Base-by-base conservation (phyloP, 345 rosid species). In the Xanthoceras sorbifolium region DNA sequence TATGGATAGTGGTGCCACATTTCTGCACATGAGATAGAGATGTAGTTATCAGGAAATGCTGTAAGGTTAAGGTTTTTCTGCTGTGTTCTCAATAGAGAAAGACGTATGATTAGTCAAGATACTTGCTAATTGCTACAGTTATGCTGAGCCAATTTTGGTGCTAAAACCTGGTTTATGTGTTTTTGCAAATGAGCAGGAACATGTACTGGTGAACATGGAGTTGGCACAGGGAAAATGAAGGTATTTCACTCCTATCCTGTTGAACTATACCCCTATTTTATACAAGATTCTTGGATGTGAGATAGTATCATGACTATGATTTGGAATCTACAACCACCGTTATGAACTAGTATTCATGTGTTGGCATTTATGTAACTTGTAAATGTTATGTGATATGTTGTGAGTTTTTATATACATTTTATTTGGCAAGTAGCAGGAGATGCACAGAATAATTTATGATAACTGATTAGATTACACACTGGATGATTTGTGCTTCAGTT, bases 221-320 rank as follows among this genome's bases (percentile, higher is more conserved):
- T 93, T 72, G 97, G 99, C 78, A 95, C 96, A 18, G 98, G 98
- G 76, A 93, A 93, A 85, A 83, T 93, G 90, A 93, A 94, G 98
- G 98, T 92, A 88, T 32, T 50, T 57, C 18, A 14, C n/a, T 34
- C 38, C 62, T 12, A 50, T 48, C 29, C 48, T 63, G 28, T 50
- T 25, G 36, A 28, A 25, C 22, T 79, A 62, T 72, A 25, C 29
- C 9, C 9, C 9, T 2, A 52, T 55, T 60, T 50, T 34, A 7
- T 62, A 50, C 9, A 34, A 23, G 12, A 31, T 73, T n/a, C 10
- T n/a, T 14, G 25, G 9, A 31, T 32, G 26, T 6, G 34, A 69
- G 72, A 22, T 6, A 40, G 18, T 42, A 44, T 68, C 52, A 11
- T 44, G 38, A 36, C 46, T 22, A 18, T 65, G 46, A 1, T n/a